These are phyloP conservation scores for Mycena crocata DNA, from an alignment of 768 basidiomycete species.

Conservation along the genomic window DNA sequence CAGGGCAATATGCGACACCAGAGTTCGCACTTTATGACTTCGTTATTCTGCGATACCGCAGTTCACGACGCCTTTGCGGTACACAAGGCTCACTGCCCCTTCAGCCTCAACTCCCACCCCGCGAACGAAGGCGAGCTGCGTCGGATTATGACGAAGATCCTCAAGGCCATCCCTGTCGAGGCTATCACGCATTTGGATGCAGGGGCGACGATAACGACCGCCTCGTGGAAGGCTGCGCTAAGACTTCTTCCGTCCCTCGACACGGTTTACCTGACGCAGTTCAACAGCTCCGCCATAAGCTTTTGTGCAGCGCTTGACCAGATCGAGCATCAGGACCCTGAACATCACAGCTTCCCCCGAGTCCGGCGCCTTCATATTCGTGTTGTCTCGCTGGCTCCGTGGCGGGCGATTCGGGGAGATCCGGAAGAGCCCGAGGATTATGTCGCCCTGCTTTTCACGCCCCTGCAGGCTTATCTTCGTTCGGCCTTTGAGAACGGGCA, in stretches of 20 bases:
- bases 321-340: neutral
- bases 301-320: neutral
- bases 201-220: neutral
- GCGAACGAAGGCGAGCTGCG: neutral
- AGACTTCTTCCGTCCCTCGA: constrained; percentile 2
- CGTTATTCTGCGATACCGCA: neutral
- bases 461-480: neutral
- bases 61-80: neutral
- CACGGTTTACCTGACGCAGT: neutral
- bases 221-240: constrained; percentile 4
- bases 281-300: neutral
- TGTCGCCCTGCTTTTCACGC: neutral
- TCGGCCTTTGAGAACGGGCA: neutral
- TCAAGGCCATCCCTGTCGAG: neutral
- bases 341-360: too few species aligned
- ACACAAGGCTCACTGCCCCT: neutral
- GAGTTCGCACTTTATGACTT: neutral
- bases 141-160: constrained; percentile 4
- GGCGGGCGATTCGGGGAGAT: too few species aligned
- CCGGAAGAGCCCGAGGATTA: neutral
- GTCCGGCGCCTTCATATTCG: too few species aligned
- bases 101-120: constrained; percentile 1
- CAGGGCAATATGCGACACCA: neutral
- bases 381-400: too few species aligned
- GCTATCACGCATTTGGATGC: constrained; percentile 11